Base-by-base conservation (phyloP, 257 asterid species). In the Primulina tabacum region DNA sequence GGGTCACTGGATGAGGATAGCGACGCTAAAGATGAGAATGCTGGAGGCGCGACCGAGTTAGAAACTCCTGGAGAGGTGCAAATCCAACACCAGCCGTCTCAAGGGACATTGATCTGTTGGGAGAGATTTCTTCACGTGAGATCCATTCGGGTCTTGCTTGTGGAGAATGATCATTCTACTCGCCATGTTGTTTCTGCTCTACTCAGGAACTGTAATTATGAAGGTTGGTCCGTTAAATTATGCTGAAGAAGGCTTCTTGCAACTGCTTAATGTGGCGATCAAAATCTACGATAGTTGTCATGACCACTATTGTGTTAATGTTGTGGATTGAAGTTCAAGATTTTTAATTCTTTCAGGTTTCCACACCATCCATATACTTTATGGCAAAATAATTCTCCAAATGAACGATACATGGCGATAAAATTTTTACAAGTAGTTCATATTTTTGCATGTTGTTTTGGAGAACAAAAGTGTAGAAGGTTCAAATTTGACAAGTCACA, bases 131-230 rank as follows among this genome's bases (percentile, higher is more conserved):
- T 92, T 81, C 92, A 87, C 72, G 85, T 92, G 72, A 84, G 92
- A 73, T 69, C 98, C 71, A 84, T 92, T 70, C 85, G 83, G 74
- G 98, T 90, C 67, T 72, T 92, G 76, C 85, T 92, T 73, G 97
- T 92, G 85, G 98, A 92, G 79, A 75, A 82, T 62, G 98, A 92
- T 73, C 87, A 88, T 76, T 92, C 82, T 65, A 92, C 98, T 0
- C 88, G 98, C 58, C 95, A 85, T 74, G 80, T 92, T 57, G 95
- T 92, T 77, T 72, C 95, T 77, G 98, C 98, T 72, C 73, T 92
- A 78, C 97, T 92, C 47, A 77, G 87, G 63, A 92, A 92, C 80
- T 92, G 98, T 84, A 88, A 87, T 67, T 93, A 90, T 71, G 96
- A 90, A 84, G 98, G 97, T 90, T 73, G 34, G 57, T 50, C 8